These are phyloP conservation scores for Hymenoscyphus salicellus DNA, from an alignment of 2,329 filamentous ascomycete species.

Conservation along the genomic window DNA sequence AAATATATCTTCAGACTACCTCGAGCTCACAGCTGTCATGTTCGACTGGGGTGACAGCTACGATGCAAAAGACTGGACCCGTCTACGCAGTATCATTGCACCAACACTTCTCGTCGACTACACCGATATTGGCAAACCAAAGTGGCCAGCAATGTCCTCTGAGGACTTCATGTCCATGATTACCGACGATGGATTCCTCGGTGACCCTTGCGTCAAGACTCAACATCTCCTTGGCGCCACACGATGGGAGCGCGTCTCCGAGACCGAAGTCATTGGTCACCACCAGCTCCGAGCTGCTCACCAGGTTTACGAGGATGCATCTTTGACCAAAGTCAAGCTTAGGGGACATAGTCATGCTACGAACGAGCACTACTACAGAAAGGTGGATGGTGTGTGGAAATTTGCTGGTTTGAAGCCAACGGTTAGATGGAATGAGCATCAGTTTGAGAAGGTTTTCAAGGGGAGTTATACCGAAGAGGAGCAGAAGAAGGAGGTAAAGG, in stretches of 20 bases:
- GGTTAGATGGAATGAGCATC: conserved; percentile 32
- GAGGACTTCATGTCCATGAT: conserved; percentile 61
- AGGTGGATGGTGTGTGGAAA: conserved; percentile 32
- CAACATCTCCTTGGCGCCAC: conserved; percentile 63
- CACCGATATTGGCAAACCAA: conserved; percentile 57
- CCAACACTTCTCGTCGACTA: conserved; percentile 53
- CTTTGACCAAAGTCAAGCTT: conserved; percentile 24
- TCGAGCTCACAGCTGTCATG: conserved; percentile 47
- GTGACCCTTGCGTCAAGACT: conserved; percentile 59
- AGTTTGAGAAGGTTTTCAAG: conserved; percentile 32
- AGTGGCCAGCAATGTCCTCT: conserved; percentile 60
- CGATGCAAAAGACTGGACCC: conserved; percentile 50
- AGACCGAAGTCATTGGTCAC: conserved; percentile 56
- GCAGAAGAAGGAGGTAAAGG: background rate
- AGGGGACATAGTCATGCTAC: conserved; percentile 30
- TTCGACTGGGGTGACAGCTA: conserved; percentile 66
- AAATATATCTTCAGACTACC: conserved; percentile 41
- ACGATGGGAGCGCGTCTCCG: conserved; percentile 56
- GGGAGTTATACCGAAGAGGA: conserved; percentile 19
- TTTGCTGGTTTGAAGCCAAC: conserved; percentile 32
- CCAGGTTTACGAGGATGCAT: conserved; percentile 22
- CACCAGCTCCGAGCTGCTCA: conserved; percentile 31
- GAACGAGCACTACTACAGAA: conserved; percentile 31
- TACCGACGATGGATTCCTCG: conserved; percentile 54
- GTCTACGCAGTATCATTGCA: conserved; percentile 28